These are phyloP conservation scores for Hippophae rhamnoides DNA, from an alignment of 306 rosid species.

Conservation along the genomic window DNA sequence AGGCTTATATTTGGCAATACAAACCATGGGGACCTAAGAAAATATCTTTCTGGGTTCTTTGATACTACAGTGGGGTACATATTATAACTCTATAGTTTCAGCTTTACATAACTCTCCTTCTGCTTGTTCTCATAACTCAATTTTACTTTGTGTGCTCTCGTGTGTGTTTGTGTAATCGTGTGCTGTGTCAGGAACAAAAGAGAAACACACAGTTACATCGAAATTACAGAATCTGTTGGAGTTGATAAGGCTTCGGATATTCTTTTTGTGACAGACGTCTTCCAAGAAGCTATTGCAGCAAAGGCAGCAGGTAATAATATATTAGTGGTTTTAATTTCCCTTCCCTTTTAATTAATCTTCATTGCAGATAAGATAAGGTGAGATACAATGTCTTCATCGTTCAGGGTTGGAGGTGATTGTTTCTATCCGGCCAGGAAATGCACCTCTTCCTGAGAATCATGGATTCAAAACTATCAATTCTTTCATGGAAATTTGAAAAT, in stretches of 20 bases:
- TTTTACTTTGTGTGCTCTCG: not conserved
- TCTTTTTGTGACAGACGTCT: slow-evolving; percentile 73
- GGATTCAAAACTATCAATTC: slow-evolving; percentile 71
- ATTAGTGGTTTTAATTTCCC: not conserved
- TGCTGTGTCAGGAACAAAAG: slow-evolving; percentile 60
- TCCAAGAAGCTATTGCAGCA: slow-evolving; percentile 90
- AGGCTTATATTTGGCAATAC: slow-evolving; percentile 84
- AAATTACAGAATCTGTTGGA: slow-evolving; percentile 64
- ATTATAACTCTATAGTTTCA: not conserved
- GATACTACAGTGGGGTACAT: slow-evolving; percentile 87
- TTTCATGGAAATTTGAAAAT: slow-evolving; percentile 49
- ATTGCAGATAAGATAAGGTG: too few species aligned
- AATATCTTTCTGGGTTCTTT: slow-evolving; percentile 78
- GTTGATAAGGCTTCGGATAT: slow-evolving; percentile 78
- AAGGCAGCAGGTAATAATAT: slow-evolving; percentile 68
- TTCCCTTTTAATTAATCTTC: not conserved
- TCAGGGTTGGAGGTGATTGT: slow-evolving; percentile 74
- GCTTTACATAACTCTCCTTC: not conserved
- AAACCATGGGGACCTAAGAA: slow-evolving; percentile 73
- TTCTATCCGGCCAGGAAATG: slow-evolving; percentile 86
- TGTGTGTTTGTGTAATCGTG: not conserved
- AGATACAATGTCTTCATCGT: slow-evolving; percentile 3
- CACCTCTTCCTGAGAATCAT: slow-evolving; percentile 70
- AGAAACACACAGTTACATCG: slow-evolving; percentile 64
- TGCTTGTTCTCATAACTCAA: not conserved